Conservation (phyloP, 371 early-diverging fungal species). For the Actinomortierella wolfii region DNA sequence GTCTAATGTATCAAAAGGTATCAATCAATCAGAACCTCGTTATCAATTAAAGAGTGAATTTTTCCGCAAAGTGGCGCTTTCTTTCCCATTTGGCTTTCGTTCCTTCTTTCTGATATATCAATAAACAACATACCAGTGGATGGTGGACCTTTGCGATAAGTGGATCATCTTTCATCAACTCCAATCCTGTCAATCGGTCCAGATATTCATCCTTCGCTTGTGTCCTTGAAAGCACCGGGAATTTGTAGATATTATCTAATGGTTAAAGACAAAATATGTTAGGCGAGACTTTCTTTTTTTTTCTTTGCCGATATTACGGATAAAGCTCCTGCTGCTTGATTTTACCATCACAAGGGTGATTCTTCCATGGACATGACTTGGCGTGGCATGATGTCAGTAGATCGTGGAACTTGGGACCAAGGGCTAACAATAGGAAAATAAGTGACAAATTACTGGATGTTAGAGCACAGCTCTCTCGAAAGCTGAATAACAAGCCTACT, state of each 20-base stretch:
- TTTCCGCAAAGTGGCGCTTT: too few relatives aligned
- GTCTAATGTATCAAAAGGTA: conserved; percentile 10
- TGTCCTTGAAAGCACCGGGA: conserved; percentile 28
- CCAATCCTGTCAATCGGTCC: conserved; percentile 13
- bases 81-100: too few relatives aligned
- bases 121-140: conserved; percentile 26
- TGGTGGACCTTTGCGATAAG: conserved; percentile 17
- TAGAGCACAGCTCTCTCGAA: too few relatives aligned
- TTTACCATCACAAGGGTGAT: conserved; percentile 43
- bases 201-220: conserved; percentile 24
- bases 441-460: too few relatives aligned
- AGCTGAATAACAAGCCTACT: too few relatives aligned
- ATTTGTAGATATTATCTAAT: conserved; percentile 36
- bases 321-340: too few relatives aligned
- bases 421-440: conserved; percentile 2
- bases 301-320: too few relatives aligned
- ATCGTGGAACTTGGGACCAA: conserved; percentile 34
- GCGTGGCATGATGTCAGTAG: conserved; percentile 33
- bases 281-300: too few relatives aligned
- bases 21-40: too few relatives aligned
- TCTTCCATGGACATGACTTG: conserved; percentile 29
- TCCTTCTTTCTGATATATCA: too few relatives aligned
- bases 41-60: too few relatives aligned
- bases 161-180: conserved; percentile 3
- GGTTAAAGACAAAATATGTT: too few relatives aligned